phyloP scores from a whole-genome alignment of 202 grass and related monocot species.

The Cymbopogon flexuosus region DNA sequence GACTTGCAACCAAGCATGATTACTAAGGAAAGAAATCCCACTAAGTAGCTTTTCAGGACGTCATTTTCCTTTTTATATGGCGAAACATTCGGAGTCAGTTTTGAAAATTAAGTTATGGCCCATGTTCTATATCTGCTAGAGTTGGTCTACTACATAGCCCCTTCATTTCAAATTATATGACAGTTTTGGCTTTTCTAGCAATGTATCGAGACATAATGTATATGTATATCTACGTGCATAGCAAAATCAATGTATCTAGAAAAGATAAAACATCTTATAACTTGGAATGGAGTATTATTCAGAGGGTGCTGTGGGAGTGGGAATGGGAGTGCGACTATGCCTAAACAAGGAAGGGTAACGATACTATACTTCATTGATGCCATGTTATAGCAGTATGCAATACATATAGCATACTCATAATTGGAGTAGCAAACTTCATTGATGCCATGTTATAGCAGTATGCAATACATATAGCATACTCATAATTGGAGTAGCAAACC shows the following conservation, averaged over 20 bases:
- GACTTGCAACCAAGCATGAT: constrained; percentile 1
- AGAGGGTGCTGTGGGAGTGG: background rate
- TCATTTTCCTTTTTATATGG: background rate
- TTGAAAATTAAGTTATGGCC: background rate
- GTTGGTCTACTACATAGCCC: background rate
- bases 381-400: background rate
- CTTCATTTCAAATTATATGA: too few relatives aligned
- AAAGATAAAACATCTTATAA: too few relatives aligned
- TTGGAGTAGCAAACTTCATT: background rate
- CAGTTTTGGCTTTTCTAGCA: too few relatives aligned
- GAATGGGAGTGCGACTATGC: background rate
- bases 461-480: too few relatives aligned
- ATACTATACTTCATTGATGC: background rate
- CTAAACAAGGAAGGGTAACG: background rate
- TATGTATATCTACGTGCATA: too few relatives aligned
- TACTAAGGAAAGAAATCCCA: background rate
- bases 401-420: background rate
- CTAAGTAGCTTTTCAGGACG: background rate
- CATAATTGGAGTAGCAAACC: too few relatives aligned
- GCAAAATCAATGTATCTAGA: too few relatives aligned
- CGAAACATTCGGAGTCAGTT: background rate
- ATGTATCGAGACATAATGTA: too few relatives aligned
- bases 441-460: too few relatives aligned
- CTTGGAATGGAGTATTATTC: background rate
- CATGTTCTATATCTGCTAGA: background rate